Conservation (phyloP, 306 rosid genomes). For the Glycine tomentella region DNA sequence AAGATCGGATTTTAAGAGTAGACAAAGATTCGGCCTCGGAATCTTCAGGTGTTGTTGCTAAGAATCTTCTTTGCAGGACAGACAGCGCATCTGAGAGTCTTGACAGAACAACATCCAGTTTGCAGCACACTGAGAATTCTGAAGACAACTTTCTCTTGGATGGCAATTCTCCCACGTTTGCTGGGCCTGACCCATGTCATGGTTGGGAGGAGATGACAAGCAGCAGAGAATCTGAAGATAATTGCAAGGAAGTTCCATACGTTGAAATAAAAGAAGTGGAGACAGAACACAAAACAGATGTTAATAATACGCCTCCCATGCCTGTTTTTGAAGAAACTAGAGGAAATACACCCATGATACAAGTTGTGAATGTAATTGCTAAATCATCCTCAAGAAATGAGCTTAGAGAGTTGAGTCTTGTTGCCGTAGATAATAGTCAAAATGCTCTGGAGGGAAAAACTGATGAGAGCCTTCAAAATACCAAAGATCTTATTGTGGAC, state of each 20-base stretch:
- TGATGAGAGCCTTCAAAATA: conserved; percentile 53
- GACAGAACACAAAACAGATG: conserved; percentile 39
- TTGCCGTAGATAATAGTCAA: conserved; percentile 43
- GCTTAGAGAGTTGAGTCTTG: conserved; percentile 40
- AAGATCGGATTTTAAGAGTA: conserved; percentile 44
- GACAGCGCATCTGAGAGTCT: conserved; percentile 35
- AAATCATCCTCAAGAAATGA: conserved; percentile 44
- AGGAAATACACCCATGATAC: conserved; percentile 38
- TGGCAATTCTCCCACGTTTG: conserved; percentile 53
- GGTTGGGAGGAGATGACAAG: conserved; percentile 66
- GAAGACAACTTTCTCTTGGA: conserved; percentile 67
- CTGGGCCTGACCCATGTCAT: conserved; percentile 58
- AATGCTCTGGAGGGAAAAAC: conserved; percentile 50
- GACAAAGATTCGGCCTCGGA: conserved; percentile 46
- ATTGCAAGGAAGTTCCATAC: conserved; percentile 66
- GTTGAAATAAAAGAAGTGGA: conserved; percentile 55
- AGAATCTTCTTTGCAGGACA: conserved; percentile 29
- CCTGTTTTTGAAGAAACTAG: conserved; percentile 52
- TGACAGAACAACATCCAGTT: conserved; percentile 40
- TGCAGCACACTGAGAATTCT: conserved; percentile 47
- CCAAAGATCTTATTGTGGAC: conserved; percentile 53
- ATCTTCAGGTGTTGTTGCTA: conserved; percentile 43
- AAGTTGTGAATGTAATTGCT: conserved; percentile 25
- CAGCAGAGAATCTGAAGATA: conserved; percentile 45
- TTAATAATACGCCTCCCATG: background rate